Conservation (phyloP, 208 protist genomes). For the Acanthamoeba triangularis region DNA sequence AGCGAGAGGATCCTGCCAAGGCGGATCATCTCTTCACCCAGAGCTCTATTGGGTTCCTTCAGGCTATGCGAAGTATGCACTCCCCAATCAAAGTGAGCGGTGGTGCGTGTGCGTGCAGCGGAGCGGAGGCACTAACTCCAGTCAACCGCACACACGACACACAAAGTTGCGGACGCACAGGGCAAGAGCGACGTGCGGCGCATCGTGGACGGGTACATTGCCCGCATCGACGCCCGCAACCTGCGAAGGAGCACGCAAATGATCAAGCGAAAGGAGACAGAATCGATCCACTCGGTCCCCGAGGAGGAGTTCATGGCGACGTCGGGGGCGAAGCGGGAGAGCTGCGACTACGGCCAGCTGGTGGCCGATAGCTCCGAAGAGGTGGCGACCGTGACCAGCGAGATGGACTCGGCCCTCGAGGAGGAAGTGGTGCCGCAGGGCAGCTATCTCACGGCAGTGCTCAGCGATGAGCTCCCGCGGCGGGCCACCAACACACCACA, state of each 20-base stretch:
- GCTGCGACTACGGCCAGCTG: not conserved
- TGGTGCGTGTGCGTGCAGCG: not conserved
- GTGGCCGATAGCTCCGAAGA: not conserved
- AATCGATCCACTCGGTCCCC: not conserved
- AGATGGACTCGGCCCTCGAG: not conserved
- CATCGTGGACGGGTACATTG: not conserved
- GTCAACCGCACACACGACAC: too few species aligned
- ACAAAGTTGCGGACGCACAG: not conserved
- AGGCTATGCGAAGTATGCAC: not conserved
- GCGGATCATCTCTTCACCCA: constrained; percentile 29
- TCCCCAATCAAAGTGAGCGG: not conserved
- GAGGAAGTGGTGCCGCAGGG: not conserved
- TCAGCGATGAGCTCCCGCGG: not conserved
- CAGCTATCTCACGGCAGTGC: not conserved
- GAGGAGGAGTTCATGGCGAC: not conserved
- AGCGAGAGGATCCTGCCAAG: not conserved
- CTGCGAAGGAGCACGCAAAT: not conserved
- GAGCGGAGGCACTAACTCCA: too few species aligned
- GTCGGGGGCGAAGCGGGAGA: not conserved
- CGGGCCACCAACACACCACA: not conserved
- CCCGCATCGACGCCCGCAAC: constrained; percentile 1
- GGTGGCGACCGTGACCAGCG: not conserved
- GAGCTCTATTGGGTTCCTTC: not conserved
- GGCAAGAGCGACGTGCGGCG: constrained; percentile 11
- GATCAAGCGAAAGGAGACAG: not conserved